Evolutionary conservation across 2,329 filamentous ascomycete species (phyloP).

Genomic region (Triangularia verruculosa): DNA sequence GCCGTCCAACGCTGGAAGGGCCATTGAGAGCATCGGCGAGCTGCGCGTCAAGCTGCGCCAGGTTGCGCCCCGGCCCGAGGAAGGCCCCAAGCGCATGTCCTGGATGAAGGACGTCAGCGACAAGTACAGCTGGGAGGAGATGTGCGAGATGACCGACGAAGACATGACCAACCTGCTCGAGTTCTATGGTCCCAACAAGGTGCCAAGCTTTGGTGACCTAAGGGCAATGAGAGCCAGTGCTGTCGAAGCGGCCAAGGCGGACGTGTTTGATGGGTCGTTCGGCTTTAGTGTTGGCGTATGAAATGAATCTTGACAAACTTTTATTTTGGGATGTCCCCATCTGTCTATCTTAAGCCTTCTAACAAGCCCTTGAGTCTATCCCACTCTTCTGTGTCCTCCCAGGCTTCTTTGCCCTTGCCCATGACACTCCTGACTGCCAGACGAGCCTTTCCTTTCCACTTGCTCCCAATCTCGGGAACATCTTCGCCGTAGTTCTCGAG

Average conservation of each 20-base stretch:
- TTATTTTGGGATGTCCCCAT: neutral
- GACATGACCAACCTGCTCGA: conserved; percentile 80
- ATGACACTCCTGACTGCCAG: conserved; percentile 81
- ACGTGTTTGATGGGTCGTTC: conserved; percentile 58
- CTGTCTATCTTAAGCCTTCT: conserved; percentile 39
- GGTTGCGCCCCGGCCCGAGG: conserved; percentile 67
- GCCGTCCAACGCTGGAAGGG: conserved; percentile 76
- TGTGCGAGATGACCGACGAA: conserved; percentile 76
- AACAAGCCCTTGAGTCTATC: conserved; percentile 54
- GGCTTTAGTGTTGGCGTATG: conserved; percentile 53
- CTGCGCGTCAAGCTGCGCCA: conserved; percentile 76
- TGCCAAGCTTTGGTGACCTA: conserved; percentile 55
- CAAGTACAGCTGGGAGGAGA: conserved; percentile 76
- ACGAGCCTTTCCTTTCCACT: conserved; percentile 86
- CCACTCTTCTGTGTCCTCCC: conserved; percentile 76
- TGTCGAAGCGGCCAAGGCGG: conserved; percentile 43
- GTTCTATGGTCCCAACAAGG: conserved; percentile 62
- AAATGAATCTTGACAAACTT: neutral
- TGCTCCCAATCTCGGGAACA: conserved; percentile 65
- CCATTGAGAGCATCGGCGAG: conserved; percentile 79
- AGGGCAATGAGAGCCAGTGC: conserved; percentile 50
- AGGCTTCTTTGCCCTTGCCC: conserved; percentile 74
- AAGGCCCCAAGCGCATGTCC: conserved; percentile 84
- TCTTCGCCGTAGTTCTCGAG: conserved; percentile 75
- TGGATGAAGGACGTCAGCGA: conserved; percentile 97